Conservation (phyloP, 495 filamentous ascomycete genomes). For the Penicillium bialowiezense region DNA sequence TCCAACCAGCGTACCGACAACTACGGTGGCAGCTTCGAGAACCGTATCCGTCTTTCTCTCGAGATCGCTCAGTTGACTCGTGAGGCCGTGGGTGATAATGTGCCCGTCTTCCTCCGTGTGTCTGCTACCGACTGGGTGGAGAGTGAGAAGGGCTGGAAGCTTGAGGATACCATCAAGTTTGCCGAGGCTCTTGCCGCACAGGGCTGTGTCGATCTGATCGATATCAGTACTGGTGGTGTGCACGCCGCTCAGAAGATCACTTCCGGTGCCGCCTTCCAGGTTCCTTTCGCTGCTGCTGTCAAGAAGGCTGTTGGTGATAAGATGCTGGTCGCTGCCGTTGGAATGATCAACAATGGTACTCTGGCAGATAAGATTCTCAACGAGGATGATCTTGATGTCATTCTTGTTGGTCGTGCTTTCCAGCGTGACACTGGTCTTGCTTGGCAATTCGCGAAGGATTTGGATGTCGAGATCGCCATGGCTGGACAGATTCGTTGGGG, state of each 20-base stretch:
- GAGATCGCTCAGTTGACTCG: conserved; percentile 61
- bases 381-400: conserved; percentile 57
- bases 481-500: conserved; percentile 68
- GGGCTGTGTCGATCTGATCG: conserved; percentile 62
- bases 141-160: conserved; percentile 55
- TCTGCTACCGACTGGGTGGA: conserved; percentile 62
- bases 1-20: conserved; percentile 60
- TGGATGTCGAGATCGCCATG: conserved; percentile 58
- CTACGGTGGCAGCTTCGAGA: conserved; percentile 67
- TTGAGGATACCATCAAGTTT: conserved; percentile 53
- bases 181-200: conserved; percentile 52
- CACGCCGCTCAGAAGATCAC: conserved; percentile 58
- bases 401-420: conserved; percentile 63
- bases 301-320: conserved; percentile 62
- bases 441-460: conserved; percentile 67
- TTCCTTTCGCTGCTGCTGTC: conserved; percentile 58
- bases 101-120: conserved; percentile 68
- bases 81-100: conserved; percentile 48
- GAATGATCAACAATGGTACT: conserved; percentile 58
- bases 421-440: conserved; percentile 67
- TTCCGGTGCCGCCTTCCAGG: conserved; percentile 61
- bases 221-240: conserved; percentile 62
- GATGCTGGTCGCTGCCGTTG: conserved; percentile 59
- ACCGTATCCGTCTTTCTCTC: conserved; percentile 55
- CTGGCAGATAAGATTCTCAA: conserved; percentile 58